Percentiles rank a stretch among this genome's conserved stretches.
Conservation (phyloP, 1,284 basidiomycete genomes). For the Tylopilus sp. region DNA sequence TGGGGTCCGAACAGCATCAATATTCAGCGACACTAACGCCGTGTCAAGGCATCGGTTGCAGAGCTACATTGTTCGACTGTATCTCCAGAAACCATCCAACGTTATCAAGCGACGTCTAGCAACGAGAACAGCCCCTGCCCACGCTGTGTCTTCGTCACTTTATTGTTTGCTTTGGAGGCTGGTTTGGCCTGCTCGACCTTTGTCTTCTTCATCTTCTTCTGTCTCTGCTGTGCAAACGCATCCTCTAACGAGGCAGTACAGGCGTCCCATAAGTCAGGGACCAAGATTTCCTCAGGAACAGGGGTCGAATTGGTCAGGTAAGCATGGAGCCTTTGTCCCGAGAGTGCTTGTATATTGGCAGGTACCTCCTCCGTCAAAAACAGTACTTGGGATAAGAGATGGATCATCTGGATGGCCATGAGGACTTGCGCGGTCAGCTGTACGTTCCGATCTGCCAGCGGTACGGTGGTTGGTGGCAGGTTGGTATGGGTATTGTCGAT, state of each 20-base stretch:
- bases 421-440: conserved; percentile 70
- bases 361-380: conserved; percentile 49
- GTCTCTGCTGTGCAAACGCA: conserved; percentile 44
- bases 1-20: too few relatives aligned
- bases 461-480: conserved; percentile 21
- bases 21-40: too few relatives aligned
- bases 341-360: conserved; percentile 47
- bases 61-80: not conserved
- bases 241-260: conserved; percentile 47
- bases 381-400: conserved; percentile 57
- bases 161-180: conserved; percentile 10
- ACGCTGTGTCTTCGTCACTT: conserved; percentile 2
- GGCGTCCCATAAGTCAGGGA: conserved; percentile 45
- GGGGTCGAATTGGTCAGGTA: conserved; percentile 37
- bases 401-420: conserved; percentile 55
- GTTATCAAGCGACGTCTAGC: conserved; percentile 22
- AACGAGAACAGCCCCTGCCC: conserved; percentile 28
- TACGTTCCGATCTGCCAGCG: conserved; percentile 56
- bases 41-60: too few relatives aligned
- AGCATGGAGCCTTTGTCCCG: conserved; percentile 55
- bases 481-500: not conserved
- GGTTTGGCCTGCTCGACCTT: conserved; percentile 14
- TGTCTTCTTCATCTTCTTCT: conserved; percentile 43
- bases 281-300: conserved; percentile 22
- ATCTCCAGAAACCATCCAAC: not conserved